Conservation (phyloP, 2,329 filamentous ascomycete species). For the Cadophora gregata region DNA sequence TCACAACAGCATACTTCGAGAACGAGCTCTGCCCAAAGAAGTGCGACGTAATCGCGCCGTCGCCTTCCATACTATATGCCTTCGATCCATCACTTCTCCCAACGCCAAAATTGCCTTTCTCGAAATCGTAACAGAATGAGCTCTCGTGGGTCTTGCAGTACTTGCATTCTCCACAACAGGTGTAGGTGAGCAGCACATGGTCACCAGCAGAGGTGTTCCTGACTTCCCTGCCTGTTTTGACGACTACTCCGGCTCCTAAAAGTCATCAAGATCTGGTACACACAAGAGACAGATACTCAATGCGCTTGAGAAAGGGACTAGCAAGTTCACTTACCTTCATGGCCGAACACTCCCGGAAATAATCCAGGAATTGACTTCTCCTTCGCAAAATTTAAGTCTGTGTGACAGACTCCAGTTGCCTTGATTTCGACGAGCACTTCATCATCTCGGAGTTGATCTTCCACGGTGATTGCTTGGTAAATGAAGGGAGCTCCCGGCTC, state of each 20-base stretch:
- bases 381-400: constrained; percentile 33
- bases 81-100: constrained; percentile 33
- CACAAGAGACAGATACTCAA: not conserved
- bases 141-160: constrained; percentile 41
- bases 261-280: not conserved
- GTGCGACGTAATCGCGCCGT: constrained; percentile 37
- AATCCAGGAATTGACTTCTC: constrained; percentile 26
- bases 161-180: constrained; percentile 44
- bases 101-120: constrained; percentile 38
- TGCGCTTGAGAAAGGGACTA: not conserved
- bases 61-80: constrained; percentile 26
- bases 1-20: constrained; percentile 39
- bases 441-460: constrained; percentile 33
- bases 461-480: constrained; percentile 39
- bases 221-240: constrained; percentile 30
- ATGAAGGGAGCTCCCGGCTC: constrained; percentile 32
- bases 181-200: constrained; percentile 46
- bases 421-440: constrained; percentile 47
- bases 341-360: constrained; percentile 42
- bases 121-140: constrained; percentile 41
- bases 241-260: constrained; percentile 33
- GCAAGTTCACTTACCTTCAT: constrained; percentile 38
- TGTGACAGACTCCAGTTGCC: constrained; percentile 45
- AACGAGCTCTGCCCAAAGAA: constrained; percentile 47
- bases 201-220: constrained; percentile 27